Base-by-base conservation (phyloP, 495 filamentous ascomycete genomes). In the Jackrogersella multiformis region DNA sequence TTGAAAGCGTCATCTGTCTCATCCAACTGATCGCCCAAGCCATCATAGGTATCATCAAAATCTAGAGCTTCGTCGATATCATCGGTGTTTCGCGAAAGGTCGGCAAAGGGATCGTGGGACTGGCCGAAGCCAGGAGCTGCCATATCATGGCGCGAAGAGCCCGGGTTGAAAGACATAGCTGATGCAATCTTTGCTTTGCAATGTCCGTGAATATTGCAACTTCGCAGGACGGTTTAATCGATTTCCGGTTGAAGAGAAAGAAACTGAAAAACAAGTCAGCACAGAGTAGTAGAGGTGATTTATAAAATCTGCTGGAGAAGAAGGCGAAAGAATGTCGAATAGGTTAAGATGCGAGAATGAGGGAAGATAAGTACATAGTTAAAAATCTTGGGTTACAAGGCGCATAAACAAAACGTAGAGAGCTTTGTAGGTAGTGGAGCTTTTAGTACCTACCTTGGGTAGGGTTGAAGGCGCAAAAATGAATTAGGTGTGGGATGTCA, bases 21-120 rank as follows among this genome's bases (percentile, higher is more conserved):
- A 69, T 97, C 90, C 28, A 99, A 87, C 74, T 91, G 88, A 76
- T 97, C 92, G 2, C 93, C 95, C 18, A 98, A 82, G 1, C 95
- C 95, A 78, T 99, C 96, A 75, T 99, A 98, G 26, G 95, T 98
- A 71, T 99, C 95, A 68, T 99, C 95, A 68, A 98, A 99, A 61
- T 98, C 93, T 56, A 98, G 68, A 23, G 84, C 93, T 78, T 86
- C 94, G 84, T 85, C 91, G 72, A 96, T 89, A 39, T 90, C 89
- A 61, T 90, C 87, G 32, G 87, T 85, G 32, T 83, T 80, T 41
- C 76, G 74, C 52, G 89, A 87, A 45, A 97, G 85, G 38, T 89
- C 88, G 66, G 93, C 94, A 76, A 98, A 99, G 23, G 95, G 91
- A 81, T 99, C 92, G 56, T 89, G 87, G 49, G 88, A 84, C 75